Evolutionary conservation across 2,329 filamentous ascomycete species (phyloP), one percentile per base, ranked within the genome.

Genomic region (Colletotrichum eleusines): DNA sequence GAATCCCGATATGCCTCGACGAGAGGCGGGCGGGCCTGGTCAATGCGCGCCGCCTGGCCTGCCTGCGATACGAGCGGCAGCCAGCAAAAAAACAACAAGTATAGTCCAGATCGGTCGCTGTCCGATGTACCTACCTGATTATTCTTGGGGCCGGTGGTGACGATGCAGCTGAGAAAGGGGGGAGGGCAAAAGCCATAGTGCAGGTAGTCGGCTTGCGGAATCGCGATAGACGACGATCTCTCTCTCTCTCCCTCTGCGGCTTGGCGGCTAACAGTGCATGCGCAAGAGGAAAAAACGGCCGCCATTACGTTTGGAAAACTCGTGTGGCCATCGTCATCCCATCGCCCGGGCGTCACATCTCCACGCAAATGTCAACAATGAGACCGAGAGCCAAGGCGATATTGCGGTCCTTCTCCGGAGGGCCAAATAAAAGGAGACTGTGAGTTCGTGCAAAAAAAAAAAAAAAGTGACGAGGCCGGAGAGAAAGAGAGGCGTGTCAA

Each of bases 41-140:
- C 42, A 50, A 35, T 66, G 62, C 62, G 55, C 53, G 28, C 50
- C 50, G 53, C 35, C 33, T 54, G 48, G 26, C 16, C 40, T 44
- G 18, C 1, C 23, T 55, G 68, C 68, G 68, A 67, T 71, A 71
- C 68, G 63, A 67, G 68, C 68, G 68, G 63, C 57, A 67, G 68
- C 63, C 63, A 57, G 63, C 35, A 46, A 63, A 62, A 67, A 55
- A 14, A 44, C 26, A 66, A 48, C 8, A 50, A 40, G 26, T 33
- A 67, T 57, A 62, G 68, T 66, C 68, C 63, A 71, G 68, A 71
- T 71, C 68, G 63, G 68, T 71, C 68, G 66, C 63, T 71, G 51
- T 71, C 68, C 68, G 68, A 58, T 33, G 63, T 42, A 20, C 28
- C 28, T 23, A 50, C 46, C 53, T 58, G 53, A 67, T 58, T 42